Evolutionary conservation across 257 asterid genomes (phyloP), one percentile per base, ranked within the genome.

Genomic region (Fraxinus quadrangulata): DNA sequence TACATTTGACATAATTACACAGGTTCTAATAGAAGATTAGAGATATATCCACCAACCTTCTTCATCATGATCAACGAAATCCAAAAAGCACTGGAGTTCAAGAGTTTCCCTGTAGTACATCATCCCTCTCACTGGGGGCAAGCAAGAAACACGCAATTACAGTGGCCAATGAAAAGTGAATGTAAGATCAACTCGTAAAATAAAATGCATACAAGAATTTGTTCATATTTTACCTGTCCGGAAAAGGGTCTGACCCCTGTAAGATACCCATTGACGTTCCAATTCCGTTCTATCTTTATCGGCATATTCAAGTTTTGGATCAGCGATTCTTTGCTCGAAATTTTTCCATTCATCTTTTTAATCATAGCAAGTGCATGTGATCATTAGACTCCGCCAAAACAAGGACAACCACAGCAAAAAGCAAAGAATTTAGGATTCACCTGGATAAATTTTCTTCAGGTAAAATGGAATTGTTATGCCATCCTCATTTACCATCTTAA

Each of bases 231-330:
- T 73, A 95, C 99, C 99, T 87, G 99, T 96, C 79, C 98, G 94
- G 45, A 97, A 93, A 74, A 96, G 98, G 40, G 99, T 96, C 86
- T 96, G 99, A 63, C 97, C 99, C 82, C 99, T 88, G 86, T 90
- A 89, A 37, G 99, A 96, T 39, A 96, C 99, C 99, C 99, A 96
- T 21, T 89, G 88, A 51, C 98, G 96, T 36, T 81, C 92, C 78
- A 87, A 81, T 75, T 96, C 99, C 47, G 82, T 69, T 80, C 37
- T 82, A 65, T 92, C 97, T 81, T 89, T 87, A 65, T 59, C 67
- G 31, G 70, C 81, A 61, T 67, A 70, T 69, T 71, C 88, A 40
- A 82, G 78, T 80, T 88, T 87, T 42, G 90, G 85, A 81, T 95
- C 98, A 10, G 51, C 67, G 70, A 87, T 87, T 39, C 99, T 90